phyloP scores from a whole-genome alignment of 768 basidiomycete genomes.

The Clavulina sp. region DNA sequence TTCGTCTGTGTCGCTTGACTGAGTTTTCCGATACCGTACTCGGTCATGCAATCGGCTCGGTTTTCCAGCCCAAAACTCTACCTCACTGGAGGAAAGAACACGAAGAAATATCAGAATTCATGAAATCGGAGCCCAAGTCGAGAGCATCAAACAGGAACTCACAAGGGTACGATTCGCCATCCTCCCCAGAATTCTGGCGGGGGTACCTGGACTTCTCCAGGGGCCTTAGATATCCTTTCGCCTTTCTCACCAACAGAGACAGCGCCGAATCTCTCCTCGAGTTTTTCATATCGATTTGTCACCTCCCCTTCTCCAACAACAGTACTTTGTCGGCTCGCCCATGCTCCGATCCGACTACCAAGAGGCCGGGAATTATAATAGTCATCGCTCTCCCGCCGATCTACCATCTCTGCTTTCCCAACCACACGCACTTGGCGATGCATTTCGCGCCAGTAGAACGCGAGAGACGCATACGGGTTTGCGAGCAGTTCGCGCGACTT shows the following conservation, averaged over 20 bases:
- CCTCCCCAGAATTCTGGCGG: conserved; percentile 93
- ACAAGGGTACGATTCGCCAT: conserved; percentile 87
- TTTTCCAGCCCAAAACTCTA: conserved; percentile 96
- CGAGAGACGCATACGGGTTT: conserved; percentile 67
- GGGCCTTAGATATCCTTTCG: neutral
- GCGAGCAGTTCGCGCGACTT: conserved; percentile 66
- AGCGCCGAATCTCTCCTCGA: conserved; percentile 40
- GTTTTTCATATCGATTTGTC: conserved; percentile 35
- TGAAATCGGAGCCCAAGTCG: neutral
- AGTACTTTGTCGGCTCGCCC: conserved; percentile 81
- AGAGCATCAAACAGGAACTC: conserved; percentile 17
- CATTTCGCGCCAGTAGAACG: conserved; percentile 85
- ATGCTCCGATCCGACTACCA: conserved; percentile 76
- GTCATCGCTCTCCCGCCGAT: conserved; percentile 49
- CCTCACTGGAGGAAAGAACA: conserved; percentile 37
- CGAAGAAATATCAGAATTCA: conserved; percentile 6
- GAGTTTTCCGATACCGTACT: conserved; percentile 61
- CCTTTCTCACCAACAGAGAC: conserved; percentile 20
- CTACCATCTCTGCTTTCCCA: conserved; percentile 69
- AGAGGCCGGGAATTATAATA: conserved; percentile 74
- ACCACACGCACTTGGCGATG: conserved; percentile 67
- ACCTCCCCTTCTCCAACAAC: conserved; percentile 62
- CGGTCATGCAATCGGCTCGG: conserved; percentile 90
- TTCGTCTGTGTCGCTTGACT: conserved; percentile 31
- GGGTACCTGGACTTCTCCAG: conserved; percentile 36